phyloP scores from a whole-genome alignment of 257 asterid genomes.

The Solanum arcanum region DNA sequence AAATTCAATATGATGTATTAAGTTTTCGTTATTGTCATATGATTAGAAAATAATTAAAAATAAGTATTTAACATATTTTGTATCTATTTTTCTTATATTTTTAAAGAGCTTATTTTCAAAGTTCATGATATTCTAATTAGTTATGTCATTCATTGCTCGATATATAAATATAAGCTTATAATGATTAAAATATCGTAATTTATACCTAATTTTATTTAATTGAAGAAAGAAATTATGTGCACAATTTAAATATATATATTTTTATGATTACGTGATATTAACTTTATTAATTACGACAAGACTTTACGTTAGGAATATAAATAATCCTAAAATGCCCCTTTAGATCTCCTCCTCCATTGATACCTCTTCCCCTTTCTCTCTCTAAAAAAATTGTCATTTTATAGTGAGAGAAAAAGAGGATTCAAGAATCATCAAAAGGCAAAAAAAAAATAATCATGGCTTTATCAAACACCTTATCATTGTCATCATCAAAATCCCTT shows the following conservation, averaged over 20 bases:
- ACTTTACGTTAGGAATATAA: neutral
- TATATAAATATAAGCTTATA: neutral
- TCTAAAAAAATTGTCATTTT: neutral
- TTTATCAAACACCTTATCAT: constrained; percentile 37
- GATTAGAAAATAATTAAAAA: accelerated
- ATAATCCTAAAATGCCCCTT: neutral
- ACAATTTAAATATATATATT: neutral
- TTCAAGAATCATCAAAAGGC: neutral
- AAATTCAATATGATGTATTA: accelerated
- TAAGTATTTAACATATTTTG: neutral
- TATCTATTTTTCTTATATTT: neutral
- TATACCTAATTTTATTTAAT: neutral
- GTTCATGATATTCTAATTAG: accelerated
- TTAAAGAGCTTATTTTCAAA: neutral
- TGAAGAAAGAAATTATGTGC: accelerated
- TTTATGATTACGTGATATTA: accelerated
- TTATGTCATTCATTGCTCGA: neutral
- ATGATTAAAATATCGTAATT: accelerated
- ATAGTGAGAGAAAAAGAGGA: neutral
- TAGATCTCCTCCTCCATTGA: neutral
- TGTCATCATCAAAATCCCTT: constrained; percentile 33
- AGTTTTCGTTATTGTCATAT: neutral
- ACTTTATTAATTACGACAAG: neutral
- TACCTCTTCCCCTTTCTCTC: neutral
- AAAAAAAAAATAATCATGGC: constrained; percentile 14